These are phyloP conservation scores for Cenchrus americanus DNA, from an alignment of 176 grass and related monocot species.

Conservation along the genomic window DNA sequence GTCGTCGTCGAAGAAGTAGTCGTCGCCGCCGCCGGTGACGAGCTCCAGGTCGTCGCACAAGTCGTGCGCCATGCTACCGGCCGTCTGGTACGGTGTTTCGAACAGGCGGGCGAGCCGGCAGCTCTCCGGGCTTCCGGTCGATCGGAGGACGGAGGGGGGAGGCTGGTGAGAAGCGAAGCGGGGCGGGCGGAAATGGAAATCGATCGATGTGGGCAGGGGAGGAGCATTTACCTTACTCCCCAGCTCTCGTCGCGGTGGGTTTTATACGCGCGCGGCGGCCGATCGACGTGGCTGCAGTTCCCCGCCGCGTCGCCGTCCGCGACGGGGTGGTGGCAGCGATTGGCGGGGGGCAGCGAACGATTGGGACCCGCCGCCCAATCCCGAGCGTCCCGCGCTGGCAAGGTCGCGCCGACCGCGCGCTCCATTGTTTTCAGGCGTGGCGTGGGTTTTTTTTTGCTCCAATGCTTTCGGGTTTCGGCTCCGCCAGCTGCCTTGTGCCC, in stretches of 20 bases:
- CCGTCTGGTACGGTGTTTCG: neutral
- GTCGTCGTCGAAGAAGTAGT: neutral
- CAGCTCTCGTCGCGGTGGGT: neutral
- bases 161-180: too few relatives aligned
- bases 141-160: neutral
- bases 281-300: neutral
- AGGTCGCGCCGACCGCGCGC: too few relatives aligned
- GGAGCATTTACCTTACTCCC: neutral
- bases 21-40: neutral
- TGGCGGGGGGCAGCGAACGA: too few relatives aligned
- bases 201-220: neutral
- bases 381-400: neutral
- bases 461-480: too few relatives aligned
- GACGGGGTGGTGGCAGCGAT: too few relatives aligned
- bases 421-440: too few relatives aligned
- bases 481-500: too few relatives aligned
- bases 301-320: neutral
- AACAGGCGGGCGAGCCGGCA: neutral
- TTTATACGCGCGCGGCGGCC: neutral
- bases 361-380: neutral
- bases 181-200: neutral
- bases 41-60: conserved; percentile 52
- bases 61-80: conserved; percentile 41
- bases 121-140: neutral
- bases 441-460: too few relatives aligned